These are phyloP conservation scores for Rugosomyces carneus DNA, from an alignment of 1,284 basidiomycete genomes.

Conservation along the genomic window DNA sequence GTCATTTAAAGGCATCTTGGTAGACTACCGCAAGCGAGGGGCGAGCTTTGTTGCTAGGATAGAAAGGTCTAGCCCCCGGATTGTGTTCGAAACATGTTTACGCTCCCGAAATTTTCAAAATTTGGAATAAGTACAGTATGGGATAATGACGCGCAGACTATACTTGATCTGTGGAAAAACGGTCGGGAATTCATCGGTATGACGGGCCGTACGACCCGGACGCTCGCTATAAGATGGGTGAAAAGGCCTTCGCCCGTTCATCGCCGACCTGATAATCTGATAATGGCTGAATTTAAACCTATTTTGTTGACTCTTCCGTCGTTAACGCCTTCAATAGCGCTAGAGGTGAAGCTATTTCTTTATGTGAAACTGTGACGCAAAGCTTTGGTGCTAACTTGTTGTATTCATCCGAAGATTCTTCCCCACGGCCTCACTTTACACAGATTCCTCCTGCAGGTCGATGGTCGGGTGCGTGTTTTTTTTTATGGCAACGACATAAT, in stretches of 20 bases:
- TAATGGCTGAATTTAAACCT: conserved; percentile 47
- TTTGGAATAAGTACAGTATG: no score
- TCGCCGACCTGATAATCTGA: conserved; percentile 3
- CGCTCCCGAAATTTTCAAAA: no score
- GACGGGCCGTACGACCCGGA: conserved; percentile 6
- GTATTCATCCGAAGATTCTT: conserved; percentile 40
- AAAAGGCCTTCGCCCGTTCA: not conserved
- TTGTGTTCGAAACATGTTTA: no score
- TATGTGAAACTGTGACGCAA: no score
- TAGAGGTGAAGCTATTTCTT: conserved; percentile 54
- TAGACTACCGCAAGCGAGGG: no score
- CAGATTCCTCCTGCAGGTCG: conserved; percentile 54
- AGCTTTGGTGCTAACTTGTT: not conserved
- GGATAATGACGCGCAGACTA: no score
- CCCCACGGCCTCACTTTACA: conserved; percentile 65
- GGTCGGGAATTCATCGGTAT: conserved; percentile 13
- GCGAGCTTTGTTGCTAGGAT: no score
- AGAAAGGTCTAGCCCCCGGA: no score
- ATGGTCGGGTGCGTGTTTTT: conserved; percentile 51
- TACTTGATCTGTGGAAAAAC: no score
- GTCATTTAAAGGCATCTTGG: no score
- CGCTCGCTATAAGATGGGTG: conserved; percentile 3
- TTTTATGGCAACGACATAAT: no score
- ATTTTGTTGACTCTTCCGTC: conserved; percentile 48
- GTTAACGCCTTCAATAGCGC: conserved; percentile 47